Percentiles rank a stretch among this genome's conserved stretches.
These are phyloP conservation scores for Syncephalis plumigaleata DNA, from an alignment of 371 early-diverging fungal species.

Conservation along the genomic window DNA sequence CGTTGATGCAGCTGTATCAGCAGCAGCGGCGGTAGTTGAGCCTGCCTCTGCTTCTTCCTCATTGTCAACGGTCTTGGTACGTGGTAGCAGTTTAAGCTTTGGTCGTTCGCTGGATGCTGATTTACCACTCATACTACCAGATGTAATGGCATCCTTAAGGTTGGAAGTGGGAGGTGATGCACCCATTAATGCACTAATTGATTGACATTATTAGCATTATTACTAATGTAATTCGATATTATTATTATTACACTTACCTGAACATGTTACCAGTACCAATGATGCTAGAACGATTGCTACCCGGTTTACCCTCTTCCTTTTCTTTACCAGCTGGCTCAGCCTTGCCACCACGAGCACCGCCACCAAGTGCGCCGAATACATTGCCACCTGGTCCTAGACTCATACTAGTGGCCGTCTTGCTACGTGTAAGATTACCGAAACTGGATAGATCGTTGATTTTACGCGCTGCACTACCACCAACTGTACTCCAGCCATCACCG, in stretches of 20 bases:
- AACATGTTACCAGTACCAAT: slow-evolving; percentile 31
- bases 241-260: slow-evolving; percentile 9
- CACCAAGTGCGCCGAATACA: slow-evolving; percentile 27
- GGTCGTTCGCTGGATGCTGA: slow-evolving; percentile 2
- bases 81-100: slow-evolving; percentile 7
- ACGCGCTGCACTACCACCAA: slow-evolving; percentile 22
- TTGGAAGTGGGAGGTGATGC: too few relatives aligned
- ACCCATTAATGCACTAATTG: too few relatives aligned
- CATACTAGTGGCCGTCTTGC: slow-evolving; percentile 22
- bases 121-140: background rate
- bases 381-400: slow-evolving; percentile 37
- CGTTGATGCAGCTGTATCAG: slow-evolving; percentile 7
- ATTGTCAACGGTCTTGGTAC: slow-evolving; percentile 7
- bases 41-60: too few relatives aligned
- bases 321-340: slow-evolving; percentile 12
- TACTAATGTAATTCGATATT: too few relatives aligned
- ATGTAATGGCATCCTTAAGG: background rate
- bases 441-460: slow-evolving; percentile 49
- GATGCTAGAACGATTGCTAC: slow-evolving; percentile 13
- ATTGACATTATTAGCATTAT: too few relatives aligned
- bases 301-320: slow-evolving; percentile 12
- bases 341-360: slow-evolving; percentile 22
- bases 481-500: slow-evolving; percentile 56
- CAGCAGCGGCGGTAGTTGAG: slow-evolving; percentile 5
- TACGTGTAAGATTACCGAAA: slow-evolving; percentile 61